A percentile compares a stretch with the other conserved stretches of the same genome.
phyloP scores from a whole-genome alignment of 106 monocot species.

The Vanilla planifolia region DNA sequence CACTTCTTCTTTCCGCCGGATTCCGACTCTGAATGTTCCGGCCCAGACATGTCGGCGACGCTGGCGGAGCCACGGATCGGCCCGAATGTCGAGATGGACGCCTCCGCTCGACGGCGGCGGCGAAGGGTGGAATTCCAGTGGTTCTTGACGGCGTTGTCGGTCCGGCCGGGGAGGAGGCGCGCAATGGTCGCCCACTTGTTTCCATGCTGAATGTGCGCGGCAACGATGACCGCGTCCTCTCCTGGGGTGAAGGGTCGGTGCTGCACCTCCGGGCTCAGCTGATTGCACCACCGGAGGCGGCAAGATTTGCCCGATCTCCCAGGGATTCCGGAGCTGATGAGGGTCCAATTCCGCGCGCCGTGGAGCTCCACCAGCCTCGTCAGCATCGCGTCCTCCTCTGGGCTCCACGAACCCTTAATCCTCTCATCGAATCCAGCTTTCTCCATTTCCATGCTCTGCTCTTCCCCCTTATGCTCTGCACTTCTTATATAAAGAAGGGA shows the following conservation, averaged over 20 bases:
- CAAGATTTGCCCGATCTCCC: constrained; percentile 37
- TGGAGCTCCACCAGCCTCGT: constrained; percentile 21
- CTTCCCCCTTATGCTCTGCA: neutral
- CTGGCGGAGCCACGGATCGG: too few relatives aligned
- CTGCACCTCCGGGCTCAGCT: constrained; percentile 30
- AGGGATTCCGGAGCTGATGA: constrained; percentile 22
- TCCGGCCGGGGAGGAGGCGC: constrained; percentile 39
- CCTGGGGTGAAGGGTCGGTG: constrained; percentile 28
- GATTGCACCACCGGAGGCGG: constrained; percentile 33
- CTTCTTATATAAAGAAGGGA: neutral
- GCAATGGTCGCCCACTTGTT: constrained; percentile 44
- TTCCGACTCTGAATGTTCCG: constrained; percentile 17
- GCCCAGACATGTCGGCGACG: neutral
- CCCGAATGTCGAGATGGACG: neutral
- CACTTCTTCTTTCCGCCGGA: constrained; percentile 18
- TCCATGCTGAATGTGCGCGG: constrained; percentile 15
- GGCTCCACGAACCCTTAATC: constrained; percentile 33
- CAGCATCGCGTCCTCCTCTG: constrained; percentile 25
- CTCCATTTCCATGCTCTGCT: neutral
- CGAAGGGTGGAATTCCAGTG: constrained; percentile 57
- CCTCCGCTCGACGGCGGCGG: constrained; percentile 9
- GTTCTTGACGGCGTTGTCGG: constrained; percentile 61
- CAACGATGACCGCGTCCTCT: constrained; percentile 24
- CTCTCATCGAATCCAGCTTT: neutral
- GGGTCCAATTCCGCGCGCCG: constrained; percentile 30